A percentile compares a stretch with the other conserved stretches of the same genome.
Evolutionary conservation across 2,329 filamentous ascomycete genomes (phyloP).

Genomic region (Sphaerulina vaccinii): DNA sequence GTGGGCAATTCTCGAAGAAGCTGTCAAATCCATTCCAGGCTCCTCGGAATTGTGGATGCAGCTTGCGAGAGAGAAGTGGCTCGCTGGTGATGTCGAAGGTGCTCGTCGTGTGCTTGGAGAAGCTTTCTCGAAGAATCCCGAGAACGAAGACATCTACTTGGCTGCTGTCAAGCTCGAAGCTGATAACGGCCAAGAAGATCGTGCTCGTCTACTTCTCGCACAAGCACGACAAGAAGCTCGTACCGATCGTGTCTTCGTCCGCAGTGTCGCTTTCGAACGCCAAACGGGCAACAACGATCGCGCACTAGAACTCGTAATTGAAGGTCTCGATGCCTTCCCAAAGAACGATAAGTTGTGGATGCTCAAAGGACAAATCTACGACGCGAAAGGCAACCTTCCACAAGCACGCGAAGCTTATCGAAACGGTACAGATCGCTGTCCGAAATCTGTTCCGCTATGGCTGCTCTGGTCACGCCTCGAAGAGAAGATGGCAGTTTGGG

Average conservation of each 20-base stretch:
- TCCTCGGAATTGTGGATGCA: constrained; percentile 94
- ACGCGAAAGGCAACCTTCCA: constrained; percentile 72
- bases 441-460: constrained; percentile 83
- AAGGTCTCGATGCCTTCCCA: constrained; percentile 84
- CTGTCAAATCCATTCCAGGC: constrained; percentile 87
- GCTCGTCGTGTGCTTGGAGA: constrained; percentile 80
- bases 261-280: constrained; percentile 89
- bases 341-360: constrained; percentile 89
- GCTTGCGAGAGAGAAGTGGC: constrained; percentile 92
- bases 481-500: constrained; percentile 75
- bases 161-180: constrained; percentile 95
- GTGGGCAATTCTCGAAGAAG: constrained; percentile 84
- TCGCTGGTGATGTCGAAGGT: constrained; percentile 81
- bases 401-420: constrained; percentile 88
- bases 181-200: constrained; percentile 77
- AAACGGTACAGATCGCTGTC: constrained; percentile 81
- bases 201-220: constrained; percentile 77
- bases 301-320: constrained; percentile 81
- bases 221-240: constrained; percentile 84
- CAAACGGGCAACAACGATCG: constrained; percentile 76
- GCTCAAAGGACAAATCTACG: constrained; percentile 98
- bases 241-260: constrained; percentile 96
- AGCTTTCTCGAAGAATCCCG: constrained; percentile 91
- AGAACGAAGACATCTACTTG: constrained; percentile 97
- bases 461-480: constrained; percentile 85